These are phyloP conservation scores for Starmerella lactis-condensi DNA, from an alignment of 805 yeast species.

Conservation along the genomic window DNA sequence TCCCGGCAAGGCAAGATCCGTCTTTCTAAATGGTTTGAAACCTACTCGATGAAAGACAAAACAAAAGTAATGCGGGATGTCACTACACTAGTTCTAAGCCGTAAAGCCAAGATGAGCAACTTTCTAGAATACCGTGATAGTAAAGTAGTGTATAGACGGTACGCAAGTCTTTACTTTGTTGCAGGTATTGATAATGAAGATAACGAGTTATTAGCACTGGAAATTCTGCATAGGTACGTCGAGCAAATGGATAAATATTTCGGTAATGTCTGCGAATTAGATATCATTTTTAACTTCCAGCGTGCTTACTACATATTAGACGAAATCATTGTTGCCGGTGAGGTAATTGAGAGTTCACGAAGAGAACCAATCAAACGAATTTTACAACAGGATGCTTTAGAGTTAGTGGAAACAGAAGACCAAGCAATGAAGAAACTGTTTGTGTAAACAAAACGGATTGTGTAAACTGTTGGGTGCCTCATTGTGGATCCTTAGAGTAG, in stretches of 20 bases:
- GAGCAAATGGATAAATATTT: constrained; percentile 92
- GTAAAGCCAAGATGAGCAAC: constrained; percentile 91
- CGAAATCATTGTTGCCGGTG: constrained; percentile 78
- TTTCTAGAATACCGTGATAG: constrained; percentile 70
- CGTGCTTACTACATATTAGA: constrained; percentile 84
- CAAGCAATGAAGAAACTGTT: constrained; percentile 19
- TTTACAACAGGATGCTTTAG: constrained; percentile 72
- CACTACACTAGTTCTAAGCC: constrained; percentile 62
- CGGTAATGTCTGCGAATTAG: constrained; percentile 92
- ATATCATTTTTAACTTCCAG: constrained; percentile 87
- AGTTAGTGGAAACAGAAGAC: constrained; percentile 49
- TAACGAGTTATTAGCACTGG: constrained; percentile 73
- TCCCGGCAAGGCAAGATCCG: constrained; percentile 93
- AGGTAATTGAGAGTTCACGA: constrained; percentile 63
- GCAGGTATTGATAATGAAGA: constrained; percentile 69
- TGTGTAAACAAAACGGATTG: too few relatives aligned
- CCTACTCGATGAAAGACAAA: constrained; percentile 71
- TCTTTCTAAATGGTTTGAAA: constrained; percentile 79
- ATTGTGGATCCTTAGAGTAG: constrained; percentile 30
- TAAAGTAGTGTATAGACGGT: constrained; percentile 76
- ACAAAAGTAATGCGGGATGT: constrained; percentile 67
- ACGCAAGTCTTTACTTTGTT: constrained; percentile 81
- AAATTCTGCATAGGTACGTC: constrained; percentile 77
- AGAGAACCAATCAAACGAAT: constrained; percentile 62
- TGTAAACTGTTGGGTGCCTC: constrained; percentile 1